These are phyloP conservation scores for Protostelium mycophagum DNA, from an alignment of 78 protist genomes.

Conservation along the genomic window DNA sequence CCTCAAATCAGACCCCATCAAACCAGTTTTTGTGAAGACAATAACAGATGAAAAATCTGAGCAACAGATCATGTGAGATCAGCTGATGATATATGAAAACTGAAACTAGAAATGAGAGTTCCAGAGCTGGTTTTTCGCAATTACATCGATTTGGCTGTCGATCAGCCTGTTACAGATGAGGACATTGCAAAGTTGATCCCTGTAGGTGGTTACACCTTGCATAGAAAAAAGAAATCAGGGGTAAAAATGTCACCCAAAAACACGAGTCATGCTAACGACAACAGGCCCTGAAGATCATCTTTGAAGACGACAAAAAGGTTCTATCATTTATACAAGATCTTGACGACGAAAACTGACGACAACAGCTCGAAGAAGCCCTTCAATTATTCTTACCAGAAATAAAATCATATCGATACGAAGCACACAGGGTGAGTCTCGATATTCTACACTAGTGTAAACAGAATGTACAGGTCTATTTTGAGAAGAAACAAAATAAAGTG, in stretches of 20 bases:
- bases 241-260: neutral
- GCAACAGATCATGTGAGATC: neutral
- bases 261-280: no score
- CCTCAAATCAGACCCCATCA: no score
- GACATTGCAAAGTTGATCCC: neutral
- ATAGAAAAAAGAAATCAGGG: neutral
- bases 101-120: neutral
- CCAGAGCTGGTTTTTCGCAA: no score
- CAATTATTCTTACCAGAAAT: neutral
- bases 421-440: neutral
- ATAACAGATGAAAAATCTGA: neutral
- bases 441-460: neutral
- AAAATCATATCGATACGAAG: neutral
- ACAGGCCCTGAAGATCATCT: no score
- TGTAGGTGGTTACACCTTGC: neutral
- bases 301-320: no score
- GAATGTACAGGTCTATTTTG: neutral
- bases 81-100: neutral
- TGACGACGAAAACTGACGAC: neutral
- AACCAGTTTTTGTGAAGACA: neutral
- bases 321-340: neutral
- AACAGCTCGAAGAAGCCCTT: neutral
- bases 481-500: neutral
- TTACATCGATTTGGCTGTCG: no score
- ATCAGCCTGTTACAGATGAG: no score